Conservation (phyloP, 2,329 filamentous ascomycete genomes). For the Penicillium sp. region DNA sequence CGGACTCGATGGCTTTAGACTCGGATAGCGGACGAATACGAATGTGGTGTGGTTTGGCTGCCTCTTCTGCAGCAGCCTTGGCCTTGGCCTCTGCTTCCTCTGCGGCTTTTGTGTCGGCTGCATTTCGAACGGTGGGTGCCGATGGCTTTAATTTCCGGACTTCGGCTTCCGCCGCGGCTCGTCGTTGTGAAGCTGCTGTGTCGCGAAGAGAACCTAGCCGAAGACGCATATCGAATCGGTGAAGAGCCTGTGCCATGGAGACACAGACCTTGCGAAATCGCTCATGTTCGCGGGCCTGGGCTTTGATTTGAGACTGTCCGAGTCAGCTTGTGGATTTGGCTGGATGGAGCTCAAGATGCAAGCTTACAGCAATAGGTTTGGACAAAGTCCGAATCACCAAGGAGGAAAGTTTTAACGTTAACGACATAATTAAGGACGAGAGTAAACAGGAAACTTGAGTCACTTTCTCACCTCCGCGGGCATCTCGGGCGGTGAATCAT, state of each 20-base stretch:
- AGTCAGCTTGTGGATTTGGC: slow-evolving; percentile 22
- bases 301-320: slow-evolving; percentile 65
- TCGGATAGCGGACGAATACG: slow-evolving; percentile 65
- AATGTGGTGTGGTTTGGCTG: slow-evolving; percentile 51
- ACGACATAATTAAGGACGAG: slow-evolving; percentile 52
- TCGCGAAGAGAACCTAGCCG: slow-evolving; percentile 65
- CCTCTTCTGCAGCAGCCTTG: slow-evolving; percentile 46
- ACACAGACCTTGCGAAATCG: slow-evolving; percentile 63
- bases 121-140: slow-evolving; percentile 61
- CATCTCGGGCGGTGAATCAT: background rate
- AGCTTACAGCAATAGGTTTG: slow-evolving; percentile 64
- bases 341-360: background rate
- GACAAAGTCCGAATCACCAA: slow-evolving; percentile 64
- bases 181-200: slow-evolving; percentile 50
- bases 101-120: slow-evolving; percentile 58
- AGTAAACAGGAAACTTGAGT: slow-evolving; percentile 12
- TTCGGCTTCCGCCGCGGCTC: slow-evolving; percentile 54
- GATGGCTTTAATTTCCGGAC: slow-evolving; percentile 54
- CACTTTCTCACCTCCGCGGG: slow-evolving; percentile 2
- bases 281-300: slow-evolving; percentile 67
- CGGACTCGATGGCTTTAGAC: slow-evolving; percentile 66
- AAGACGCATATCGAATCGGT: slow-evolving; percentile 67
- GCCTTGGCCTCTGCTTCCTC: slow-evolving; percentile 49
- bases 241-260: slow-evolving; percentile 61
- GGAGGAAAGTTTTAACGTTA: slow-evolving; percentile 66